Evolutionary conservation across 2,329 filamentous ascomycete genomes (phyloP).

Genomic region (Fusarium zealandicum): DNA sequence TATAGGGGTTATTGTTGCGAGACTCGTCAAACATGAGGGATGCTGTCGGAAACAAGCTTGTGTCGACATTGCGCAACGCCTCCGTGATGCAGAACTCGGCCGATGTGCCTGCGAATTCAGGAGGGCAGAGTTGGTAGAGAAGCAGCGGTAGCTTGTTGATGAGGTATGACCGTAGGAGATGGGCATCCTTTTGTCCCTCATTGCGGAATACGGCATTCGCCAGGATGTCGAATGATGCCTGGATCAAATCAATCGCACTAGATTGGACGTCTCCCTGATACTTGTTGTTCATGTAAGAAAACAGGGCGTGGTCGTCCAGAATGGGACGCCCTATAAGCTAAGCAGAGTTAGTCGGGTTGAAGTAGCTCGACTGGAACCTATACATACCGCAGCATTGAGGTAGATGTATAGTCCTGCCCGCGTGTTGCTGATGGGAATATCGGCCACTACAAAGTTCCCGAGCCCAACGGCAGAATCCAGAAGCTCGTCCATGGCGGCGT

Average conservation of each 20-base stretch:
- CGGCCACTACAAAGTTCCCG: slow-evolving; percentile 63
- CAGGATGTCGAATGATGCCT: slow-evolving; percentile 88
- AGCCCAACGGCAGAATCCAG: slow-evolving; percentile 64
- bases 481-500: slow-evolving; percentile 62
- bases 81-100: slow-evolving; percentile 73
- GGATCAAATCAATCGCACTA: slow-evolving; percentile 81
- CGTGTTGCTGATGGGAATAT: slow-evolving; percentile 76
- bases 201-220: slow-evolving; percentile 82
- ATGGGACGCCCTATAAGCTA: slow-evolving; percentile 83
- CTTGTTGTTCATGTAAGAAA: slow-evolving; percentile 82
- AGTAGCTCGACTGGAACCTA: background rate
- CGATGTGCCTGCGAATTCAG: slow-evolving; percentile 77
- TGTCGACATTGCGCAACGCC: slow-evolving; percentile 81
- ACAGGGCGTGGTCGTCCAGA: slow-evolving; percentile 79
- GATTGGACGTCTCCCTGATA: slow-evolving; percentile 83
- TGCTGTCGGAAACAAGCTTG: slow-evolving; percentile 72
- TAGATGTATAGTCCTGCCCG: slow-evolving; percentile 86
- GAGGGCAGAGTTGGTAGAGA: slow-evolving; percentile 63
- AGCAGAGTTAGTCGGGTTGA: slow-evolving; percentile 15
- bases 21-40: slow-evolving; percentile 66
- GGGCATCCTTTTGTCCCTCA: slow-evolving; percentile 65
- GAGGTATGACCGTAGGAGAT: slow-evolving; percentile 84
- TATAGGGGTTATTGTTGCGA: slow-evolving; percentile 64
- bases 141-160: slow-evolving; percentile 70
- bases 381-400: slow-evolving; percentile 76